A percentile compares a stretch with the other conserved stretches of the same genome.
phyloP scores from a whole-genome alignment of 164 flowering plant genomes.

The Vitis labrusca region DNA sequence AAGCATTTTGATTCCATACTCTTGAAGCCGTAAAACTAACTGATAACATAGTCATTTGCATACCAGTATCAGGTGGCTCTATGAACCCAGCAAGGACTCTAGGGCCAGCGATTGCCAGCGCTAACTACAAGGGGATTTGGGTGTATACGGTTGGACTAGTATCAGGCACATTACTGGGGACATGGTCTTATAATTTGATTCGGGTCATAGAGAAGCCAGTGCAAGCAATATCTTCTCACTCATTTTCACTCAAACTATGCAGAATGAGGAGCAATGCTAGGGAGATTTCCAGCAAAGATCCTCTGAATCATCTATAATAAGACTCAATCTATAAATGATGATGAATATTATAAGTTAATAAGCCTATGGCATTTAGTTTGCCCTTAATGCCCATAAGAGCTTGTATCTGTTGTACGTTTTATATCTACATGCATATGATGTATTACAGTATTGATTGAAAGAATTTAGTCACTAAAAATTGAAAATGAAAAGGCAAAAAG shows the following conservation, averaged over 20 bases:
- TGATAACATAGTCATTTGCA: slow-evolving; percentile 18
- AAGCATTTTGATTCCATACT: background rate
- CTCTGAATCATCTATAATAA: slow-evolving; percentile 8
- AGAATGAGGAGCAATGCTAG: slow-evolving; percentile 25
- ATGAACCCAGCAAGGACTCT: slow-evolving; percentile 88
- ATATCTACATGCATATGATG: too few species aligned
- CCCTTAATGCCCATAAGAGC: too few species aligned
- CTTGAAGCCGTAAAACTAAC: background rate
- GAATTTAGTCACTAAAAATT: too few species aligned
- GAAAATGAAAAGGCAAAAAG: too few species aligned
- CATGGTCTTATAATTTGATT: slow-evolving; percentile 63
- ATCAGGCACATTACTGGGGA: slow-evolving; percentile 59
- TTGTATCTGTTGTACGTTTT: too few species aligned
- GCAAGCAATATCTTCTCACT: slow-evolving; percentile 24
- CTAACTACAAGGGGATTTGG: slow-evolving; percentile 59
- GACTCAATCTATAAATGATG: background rate
- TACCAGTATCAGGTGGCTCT: slow-evolving; percentile 87
- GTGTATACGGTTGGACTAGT: slow-evolving; percentile 71
- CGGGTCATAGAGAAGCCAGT: slow-evolving; percentile 34
- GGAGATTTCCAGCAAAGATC: slow-evolving; percentile 13
- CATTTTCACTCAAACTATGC: slow-evolving; percentile 44
- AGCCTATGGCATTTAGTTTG: too few species aligned
- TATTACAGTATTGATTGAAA: too few species aligned
- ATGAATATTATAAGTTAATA: too few species aligned
- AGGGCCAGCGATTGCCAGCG: slow-evolving; percentile 84